Percentiles rank a stretch among this genome's conserved stretches.
Conservation (phyloP, 257 asterid species). For the Striga asiatica region DNA sequence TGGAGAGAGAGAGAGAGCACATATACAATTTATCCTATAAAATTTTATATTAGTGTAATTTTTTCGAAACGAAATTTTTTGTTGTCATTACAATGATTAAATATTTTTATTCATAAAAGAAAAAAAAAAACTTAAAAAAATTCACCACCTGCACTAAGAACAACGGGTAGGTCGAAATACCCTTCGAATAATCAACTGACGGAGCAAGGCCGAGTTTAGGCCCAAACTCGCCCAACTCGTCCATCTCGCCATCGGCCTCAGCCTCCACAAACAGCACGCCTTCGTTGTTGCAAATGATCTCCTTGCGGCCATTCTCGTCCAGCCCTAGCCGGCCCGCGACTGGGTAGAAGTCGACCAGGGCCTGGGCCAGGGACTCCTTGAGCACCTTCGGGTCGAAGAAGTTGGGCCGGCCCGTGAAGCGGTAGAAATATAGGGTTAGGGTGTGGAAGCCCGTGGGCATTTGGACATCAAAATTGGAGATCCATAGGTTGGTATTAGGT, state of each 20-base stretch:
- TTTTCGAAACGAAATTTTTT: no score
- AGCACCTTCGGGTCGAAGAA: slow-evolving; percentile 42
- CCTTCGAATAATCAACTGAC: slow-evolving; percentile 68
- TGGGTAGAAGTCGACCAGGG: slow-evolving; percentile 56
- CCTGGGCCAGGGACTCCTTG: slow-evolving; percentile 38
- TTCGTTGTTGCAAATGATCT: slow-evolving; percentile 42
- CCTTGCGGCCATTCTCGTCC: slow-evolving; percentile 82
- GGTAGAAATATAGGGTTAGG: slow-evolving; percentile 32
- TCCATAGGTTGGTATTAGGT: slow-evolving; percentile 38
- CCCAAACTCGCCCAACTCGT: slow-evolving; percentile 72
- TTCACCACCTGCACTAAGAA: slow-evolving; percentile 67
- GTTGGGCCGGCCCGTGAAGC: slow-evolving; percentile 22
- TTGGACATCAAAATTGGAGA: slow-evolving; percentile 43
- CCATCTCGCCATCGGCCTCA: slow-evolving; percentile 49
- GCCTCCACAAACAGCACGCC: slow-evolving; percentile 69
- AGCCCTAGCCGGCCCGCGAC: slow-evolving; percentile 59
- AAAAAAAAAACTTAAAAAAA: background rate
- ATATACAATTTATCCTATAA: no score
- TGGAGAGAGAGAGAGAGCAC: no score
- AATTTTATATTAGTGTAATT: no score
- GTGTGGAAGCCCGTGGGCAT: slow-evolving; percentile 31
- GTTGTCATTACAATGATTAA: no score
- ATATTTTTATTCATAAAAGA: background rate
- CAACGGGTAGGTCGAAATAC: slow-evolving; percentile 44
- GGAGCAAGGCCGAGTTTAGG: slow-evolving; percentile 78